A percentile compares a stretch with the other conserved stretches of the same genome.
Evolutionary conservation across 1,284 basidiomycete genomes (phyloP).

Genomic region (Spongiforma sp.): DNA sequence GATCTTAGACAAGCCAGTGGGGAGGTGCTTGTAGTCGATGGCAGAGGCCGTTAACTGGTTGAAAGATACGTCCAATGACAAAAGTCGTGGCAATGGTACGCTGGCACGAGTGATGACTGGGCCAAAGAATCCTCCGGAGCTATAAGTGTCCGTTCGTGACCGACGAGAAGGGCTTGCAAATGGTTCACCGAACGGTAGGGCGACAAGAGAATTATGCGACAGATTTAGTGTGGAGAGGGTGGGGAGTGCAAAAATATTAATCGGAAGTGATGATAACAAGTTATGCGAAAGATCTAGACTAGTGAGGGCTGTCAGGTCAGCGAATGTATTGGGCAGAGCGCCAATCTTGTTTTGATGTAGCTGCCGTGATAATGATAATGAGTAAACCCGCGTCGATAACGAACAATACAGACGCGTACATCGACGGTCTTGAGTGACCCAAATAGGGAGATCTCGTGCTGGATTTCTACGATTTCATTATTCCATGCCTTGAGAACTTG

Average conservation of each 20-base stretch:
- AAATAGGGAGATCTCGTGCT: slow-evolving; percentile 80
- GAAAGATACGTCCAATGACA: slow-evolving; percentile 62
- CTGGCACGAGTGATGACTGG: slow-evolving; percentile 64
- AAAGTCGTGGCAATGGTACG: slow-evolving; percentile 65
- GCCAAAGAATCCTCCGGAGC: slow-evolving; percentile 63
- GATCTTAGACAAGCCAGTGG: slow-evolving; percentile 50
- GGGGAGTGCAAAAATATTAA: slow-evolving; percentile 69
- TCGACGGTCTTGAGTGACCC: slow-evolving; percentile 79
- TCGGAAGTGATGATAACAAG: slow-evolving; percentile 61
- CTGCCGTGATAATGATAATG: slow-evolving; percentile 42
- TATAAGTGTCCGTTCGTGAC: slow-evolving; percentile 34
- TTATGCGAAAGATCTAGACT: slow-evolving; percentile 76
- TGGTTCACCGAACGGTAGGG: slow-evolving; percentile 65
- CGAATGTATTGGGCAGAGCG: slow-evolving; percentile 63
- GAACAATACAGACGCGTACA: slow-evolving; percentile 49
- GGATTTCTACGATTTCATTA: slow-evolving; percentile 77
- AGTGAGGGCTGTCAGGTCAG: slow-evolving; percentile 66
- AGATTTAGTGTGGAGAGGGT: slow-evolving; percentile 68
- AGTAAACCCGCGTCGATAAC: slow-evolving; percentile 2
- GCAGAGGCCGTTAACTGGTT: slow-evolving; percentile 61
- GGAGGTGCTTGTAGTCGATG: slow-evolving; percentile 59
- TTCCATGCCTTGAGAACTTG: slow-evolving; percentile 75
- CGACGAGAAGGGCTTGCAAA: slow-evolving; percentile 40
- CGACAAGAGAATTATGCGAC: slow-evolving; percentile 67
- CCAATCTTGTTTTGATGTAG: slow-evolving; percentile 74